Conservation (phyloP, 1,284 basidiomycete species). For the Phellinidium pouzarii region DNA sequence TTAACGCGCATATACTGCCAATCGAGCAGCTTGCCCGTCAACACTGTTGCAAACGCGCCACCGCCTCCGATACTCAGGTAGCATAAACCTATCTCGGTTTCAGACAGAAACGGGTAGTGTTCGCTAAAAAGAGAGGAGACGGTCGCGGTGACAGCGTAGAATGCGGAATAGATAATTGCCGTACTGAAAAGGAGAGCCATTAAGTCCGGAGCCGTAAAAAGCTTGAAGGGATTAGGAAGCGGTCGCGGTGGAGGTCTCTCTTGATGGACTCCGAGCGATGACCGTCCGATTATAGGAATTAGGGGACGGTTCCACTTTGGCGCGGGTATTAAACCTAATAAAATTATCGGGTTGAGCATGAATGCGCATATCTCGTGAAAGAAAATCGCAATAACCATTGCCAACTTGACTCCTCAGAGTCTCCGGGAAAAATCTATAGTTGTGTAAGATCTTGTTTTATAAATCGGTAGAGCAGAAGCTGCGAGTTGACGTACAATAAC, state of each 20-base stretch:
- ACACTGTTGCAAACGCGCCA: conserved; percentile 22
- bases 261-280: conserved; percentile 11
- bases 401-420: conserved; percentile 47
- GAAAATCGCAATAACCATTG: conserved; percentile 32
- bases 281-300: conserved; percentile 45
- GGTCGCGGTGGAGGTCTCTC: conserved; percentile 29
- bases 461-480: not conserved
- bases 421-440: conserved; percentile 39
- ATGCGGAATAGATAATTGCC: conserved; percentile 51
- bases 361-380: not conserved
- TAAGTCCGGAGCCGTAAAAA: conserved; percentile 56
- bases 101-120: conserved; percentile 53
- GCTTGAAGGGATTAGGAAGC: conserved; percentile 50
- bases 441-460: not conserved
- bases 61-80: conserved; percentile 45
- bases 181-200: conserved; percentile 56
- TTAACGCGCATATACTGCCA: conserved; percentile 44
- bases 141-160: conserved; percentile 59
- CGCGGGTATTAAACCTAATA: conserved; percentile 34
- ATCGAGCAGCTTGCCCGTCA: conserved; percentile 44
- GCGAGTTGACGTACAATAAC: conserved; percentile 38
- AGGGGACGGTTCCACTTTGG: conserved; percentile 44
- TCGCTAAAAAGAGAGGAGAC: conserved; percentile 56
- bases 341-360: not conserved
- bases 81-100: conserved; percentile 63